Evolutionary conservation across 768 basidiomycete genomes (phyloP).

Genomic region (Leccinum ochraceum): DNA sequence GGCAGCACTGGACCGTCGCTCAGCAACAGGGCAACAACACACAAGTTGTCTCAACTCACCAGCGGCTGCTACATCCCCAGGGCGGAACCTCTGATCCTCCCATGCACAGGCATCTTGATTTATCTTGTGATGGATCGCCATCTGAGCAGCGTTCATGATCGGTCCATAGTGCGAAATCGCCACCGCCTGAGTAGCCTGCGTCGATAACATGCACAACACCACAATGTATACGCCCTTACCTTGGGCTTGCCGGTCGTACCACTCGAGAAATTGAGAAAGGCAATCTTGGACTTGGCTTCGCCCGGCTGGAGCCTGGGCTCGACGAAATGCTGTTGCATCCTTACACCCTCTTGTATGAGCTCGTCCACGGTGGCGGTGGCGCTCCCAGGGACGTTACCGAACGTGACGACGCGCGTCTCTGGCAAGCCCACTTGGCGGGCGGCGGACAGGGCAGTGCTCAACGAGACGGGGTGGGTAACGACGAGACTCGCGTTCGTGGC

Average conservation of each 20-base stretch:
- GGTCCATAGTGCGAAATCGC: conserved; percentile 65
- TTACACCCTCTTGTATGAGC: conserved; percentile 47
- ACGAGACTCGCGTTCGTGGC: conserved; percentile 29
- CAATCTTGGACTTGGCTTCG: conserved; percentile 60
- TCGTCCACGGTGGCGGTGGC: conserved; percentile 42
- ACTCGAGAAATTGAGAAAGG: conserved; percentile 72
- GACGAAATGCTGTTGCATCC: conserved; percentile 38
- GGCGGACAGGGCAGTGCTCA: conserved; percentile 32
- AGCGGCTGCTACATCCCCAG: conserved; percentile 59
- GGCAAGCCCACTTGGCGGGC: conserved; percentile 33
- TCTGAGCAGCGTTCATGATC: conserved; percentile 66
- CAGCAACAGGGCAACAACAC: conserved; percentile 4
- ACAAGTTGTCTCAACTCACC: conserved; percentile 40
- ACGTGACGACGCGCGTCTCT: conserved; percentile 27
- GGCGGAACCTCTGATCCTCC: conserved; percentile 43
- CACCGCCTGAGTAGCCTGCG: conserved; percentile 48
- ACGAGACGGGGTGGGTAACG: conserved; percentile 30
- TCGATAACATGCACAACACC: neutral
- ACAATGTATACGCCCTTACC: conserved; percentile 6
- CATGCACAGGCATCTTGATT: conserved; percentile 38
- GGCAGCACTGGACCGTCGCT: conserved; percentile 47
- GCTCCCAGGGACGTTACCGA: conserved; percentile 23
- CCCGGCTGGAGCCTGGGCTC: conserved; percentile 52
- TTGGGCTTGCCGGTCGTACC: conserved; percentile 65
- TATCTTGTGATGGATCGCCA: conserved; percentile 49